Evolutionary conservation across 257 asterid genomes (phyloP).

Genomic region (Jaltomata sinuosa): DNA sequence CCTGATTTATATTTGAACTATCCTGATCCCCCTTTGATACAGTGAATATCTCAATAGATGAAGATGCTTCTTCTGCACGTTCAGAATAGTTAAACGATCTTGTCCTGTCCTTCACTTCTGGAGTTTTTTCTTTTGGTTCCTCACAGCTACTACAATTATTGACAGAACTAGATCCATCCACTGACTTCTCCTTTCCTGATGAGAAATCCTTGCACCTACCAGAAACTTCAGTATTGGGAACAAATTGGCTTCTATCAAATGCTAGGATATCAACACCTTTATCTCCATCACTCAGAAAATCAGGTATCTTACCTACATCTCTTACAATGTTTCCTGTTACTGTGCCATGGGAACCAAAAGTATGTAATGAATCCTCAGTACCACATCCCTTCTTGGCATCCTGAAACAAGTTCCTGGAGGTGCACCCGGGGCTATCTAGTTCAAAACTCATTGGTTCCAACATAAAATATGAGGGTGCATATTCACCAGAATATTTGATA

Average conservation of each 20-base stretch:
- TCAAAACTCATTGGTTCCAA: background rate
- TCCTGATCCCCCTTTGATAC: background rate
- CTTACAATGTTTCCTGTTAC: background rate
- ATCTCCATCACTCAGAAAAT: background rate
- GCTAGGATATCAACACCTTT: background rate
- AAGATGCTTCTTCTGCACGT: background rate
- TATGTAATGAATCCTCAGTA: background rate
- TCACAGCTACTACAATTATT: background rate
- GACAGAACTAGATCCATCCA: background rate
- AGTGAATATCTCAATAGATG: background rate
- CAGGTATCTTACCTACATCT: background rate
- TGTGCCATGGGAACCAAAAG: background rate
- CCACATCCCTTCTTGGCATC: background rate
- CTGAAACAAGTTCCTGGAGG: constrained; percentile 1
- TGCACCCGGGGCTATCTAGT: background rate
- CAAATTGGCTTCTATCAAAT: background rate
- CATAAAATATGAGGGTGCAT: background rate
- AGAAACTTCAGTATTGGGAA: background rate
- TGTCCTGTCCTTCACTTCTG: background rate
- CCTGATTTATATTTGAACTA: background rate
- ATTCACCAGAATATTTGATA: background rate
- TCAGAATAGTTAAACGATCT: background rate
- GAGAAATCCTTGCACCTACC: background rate
- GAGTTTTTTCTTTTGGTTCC: background rate
- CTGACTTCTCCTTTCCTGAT: background rate